Percentiles rank a stretch among this genome's conserved stretches.
These are phyloP conservation scores for Hymenoscyphus fraxineus DNA, from an alignment of 2,329 filamentous ascomycete species.

Conservation along the genomic window DNA sequence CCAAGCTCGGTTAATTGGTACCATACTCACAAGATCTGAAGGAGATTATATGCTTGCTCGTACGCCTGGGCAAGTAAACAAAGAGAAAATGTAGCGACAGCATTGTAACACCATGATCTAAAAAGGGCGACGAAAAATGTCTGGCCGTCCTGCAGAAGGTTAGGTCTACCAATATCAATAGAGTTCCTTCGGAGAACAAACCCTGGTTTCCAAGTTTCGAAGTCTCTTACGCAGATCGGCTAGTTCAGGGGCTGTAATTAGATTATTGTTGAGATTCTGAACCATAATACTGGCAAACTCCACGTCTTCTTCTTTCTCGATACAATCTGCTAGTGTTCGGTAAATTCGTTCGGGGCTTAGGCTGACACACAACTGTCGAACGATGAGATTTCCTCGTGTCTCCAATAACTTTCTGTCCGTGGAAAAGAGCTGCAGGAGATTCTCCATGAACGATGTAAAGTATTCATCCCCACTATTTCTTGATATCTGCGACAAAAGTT, in stretches of 20 bases:
- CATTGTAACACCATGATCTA: slow-evolving; percentile 97
- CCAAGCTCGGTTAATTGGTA: background rate
- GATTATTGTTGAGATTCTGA: slow-evolving; percentile 97
- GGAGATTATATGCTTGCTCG: slow-evolving; percentile 91
- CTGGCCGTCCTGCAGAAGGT: slow-evolving; percentile 69
- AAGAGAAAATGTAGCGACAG: slow-evolving; percentile 93
- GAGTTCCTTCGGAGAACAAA: slow-evolving; percentile 35
- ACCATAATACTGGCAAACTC: slow-evolving; percentile 99
- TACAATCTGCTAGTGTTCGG: slow-evolving; percentile 88
- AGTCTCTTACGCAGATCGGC: slow-evolving; percentile 86
- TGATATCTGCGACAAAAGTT: slow-evolving; percentile 92
- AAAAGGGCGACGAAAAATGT: slow-evolving; percentile 93
- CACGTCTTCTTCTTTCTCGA: slow-evolving; percentile 96
- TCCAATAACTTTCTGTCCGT: slow-evolving; percentile 90
- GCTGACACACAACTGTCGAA: slow-evolving; percentile 88
- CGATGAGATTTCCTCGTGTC: slow-evolving; percentile 91
- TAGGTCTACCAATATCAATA: slow-evolving; percentile 14
- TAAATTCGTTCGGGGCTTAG: slow-evolving; percentile 95
- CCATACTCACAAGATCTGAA: slow-evolving; percentile 77
- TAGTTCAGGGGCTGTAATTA: slow-evolving; percentile 94
- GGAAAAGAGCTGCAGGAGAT: slow-evolving; percentile 88
- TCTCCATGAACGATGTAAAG: slow-evolving; percentile 98
- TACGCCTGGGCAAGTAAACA: slow-evolving; percentile 96
- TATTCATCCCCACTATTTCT: slow-evolving; percentile 96
- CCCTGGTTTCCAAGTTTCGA: slow-evolving; percentile 83